Base-by-base conservation (phyloP, 257 asterid genomes). In the Pogostemon cablin region DNA sequence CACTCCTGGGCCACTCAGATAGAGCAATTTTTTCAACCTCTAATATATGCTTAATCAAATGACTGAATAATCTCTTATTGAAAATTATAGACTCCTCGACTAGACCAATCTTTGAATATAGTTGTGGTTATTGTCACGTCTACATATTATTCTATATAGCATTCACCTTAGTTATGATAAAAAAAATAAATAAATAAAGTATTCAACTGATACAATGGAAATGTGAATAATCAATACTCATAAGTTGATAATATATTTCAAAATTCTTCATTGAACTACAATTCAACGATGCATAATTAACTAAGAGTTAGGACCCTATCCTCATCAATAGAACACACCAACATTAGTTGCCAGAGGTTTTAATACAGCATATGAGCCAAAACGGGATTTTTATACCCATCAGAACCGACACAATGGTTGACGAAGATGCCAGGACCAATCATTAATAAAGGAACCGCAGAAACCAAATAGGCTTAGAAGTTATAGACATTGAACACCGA, bases 361-460 rank as follows among this genome's bases (percentile, higher is more conserved):
- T 47, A 49, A 35, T 42, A 54, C 63, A 59, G 53, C 64, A 60
- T 32, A 25, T 49, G 60, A 50, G 50, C 48, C 57, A 9, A 44
- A 61, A 9, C 6, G n/a, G 53, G 55, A 34, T 6, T 43, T 6
- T 34, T 12, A 37, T 34, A 44, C 61, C 54, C 58, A 43, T 50
- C 42, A 38, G 44, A 63, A n/a, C 20, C 37, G 43, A 37, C 52
- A 5, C 35, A 5, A 52, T 34, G 35, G 34, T 15, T 17, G 11
- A 9, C 25, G 46, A 25, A 46, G 48, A 68, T 54, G 32, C 38
- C 55, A 32, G 20, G 41, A 37, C 37, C 55, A 40, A 69, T 62
- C 53, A 35, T 47, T 2, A 57, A 9, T 47, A 9, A 8, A 15
- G 41, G 3, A 15, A 65, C 47, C 15, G 12, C 67, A 46, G 35